These are phyloP conservation scores for Haplosporangium sp. DNA, from an alignment of 371 early-diverging fungal species.

Conservation along the genomic window DNA sequence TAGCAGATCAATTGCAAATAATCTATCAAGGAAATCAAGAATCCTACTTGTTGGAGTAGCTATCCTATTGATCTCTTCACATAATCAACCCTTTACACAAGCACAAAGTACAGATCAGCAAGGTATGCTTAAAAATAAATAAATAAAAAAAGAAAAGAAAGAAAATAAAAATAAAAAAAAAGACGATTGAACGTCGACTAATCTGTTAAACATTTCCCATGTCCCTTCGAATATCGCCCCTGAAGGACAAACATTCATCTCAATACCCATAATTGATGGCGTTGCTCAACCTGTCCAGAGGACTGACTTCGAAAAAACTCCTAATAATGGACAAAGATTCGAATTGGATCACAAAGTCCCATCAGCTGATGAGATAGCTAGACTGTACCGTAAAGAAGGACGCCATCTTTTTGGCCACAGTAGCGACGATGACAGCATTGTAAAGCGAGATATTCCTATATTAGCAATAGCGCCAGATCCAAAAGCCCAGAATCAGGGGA, in stretches of 20 bases:
- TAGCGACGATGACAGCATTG: not conserved
- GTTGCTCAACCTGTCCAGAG: slow-evolving; percentile 4
- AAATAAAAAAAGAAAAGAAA: too few relatives aligned
- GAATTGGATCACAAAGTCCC: slow-evolving; percentile 36
- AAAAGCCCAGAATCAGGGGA: not conserved
- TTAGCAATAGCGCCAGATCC: not conserved
- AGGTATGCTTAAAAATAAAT: too few relatives aligned
- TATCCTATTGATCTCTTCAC: too few relatives aligned
- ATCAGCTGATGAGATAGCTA: not conserved
- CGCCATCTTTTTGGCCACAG: not conserved
- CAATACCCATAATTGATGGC: not conserved
- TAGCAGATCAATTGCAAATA: too few relatives aligned
- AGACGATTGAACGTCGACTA: too few relatives aligned
- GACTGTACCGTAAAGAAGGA: slow-evolving; percentile 5
- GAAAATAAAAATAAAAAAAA: too few relatives aligned
- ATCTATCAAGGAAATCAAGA: too few relatives aligned
- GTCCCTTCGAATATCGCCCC: not conserved
- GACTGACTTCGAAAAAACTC: not conserved
- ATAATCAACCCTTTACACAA: too few relatives aligned
- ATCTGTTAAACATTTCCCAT: too few relatives aligned
- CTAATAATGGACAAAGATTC: not conserved
- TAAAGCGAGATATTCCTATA: not conserved
- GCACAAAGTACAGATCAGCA: too few relatives aligned
- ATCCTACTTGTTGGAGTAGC: too few relatives aligned
- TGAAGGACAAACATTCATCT: not conserved